phyloP scores from a whole-genome alignment of 177 flowering plant species.

The Vitis hybrid region DNA sequence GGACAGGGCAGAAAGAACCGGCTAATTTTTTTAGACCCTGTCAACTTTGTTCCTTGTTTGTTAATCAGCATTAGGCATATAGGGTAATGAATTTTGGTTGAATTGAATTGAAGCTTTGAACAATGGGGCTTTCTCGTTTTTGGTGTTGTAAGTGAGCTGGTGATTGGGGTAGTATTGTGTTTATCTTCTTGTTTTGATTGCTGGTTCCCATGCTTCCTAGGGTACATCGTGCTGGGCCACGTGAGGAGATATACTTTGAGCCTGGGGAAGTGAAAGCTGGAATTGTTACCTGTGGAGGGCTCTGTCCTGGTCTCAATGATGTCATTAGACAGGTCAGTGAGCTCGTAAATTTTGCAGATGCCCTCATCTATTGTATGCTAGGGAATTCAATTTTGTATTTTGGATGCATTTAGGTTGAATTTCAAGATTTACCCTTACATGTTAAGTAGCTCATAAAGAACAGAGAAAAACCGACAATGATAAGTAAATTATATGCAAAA shows the following conservation, averaged over 20 bases:
- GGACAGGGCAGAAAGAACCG: too few species aligned
- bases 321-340: slow-evolving; percentile 50
- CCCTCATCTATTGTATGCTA: not conserved
- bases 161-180: not conserved
- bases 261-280: slow-evolving; percentile 46
- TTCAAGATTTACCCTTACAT: too few species aligned
- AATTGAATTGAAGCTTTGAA: too few species aligned
- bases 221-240: slow-evolving; percentile 55
- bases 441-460: too few species aligned
- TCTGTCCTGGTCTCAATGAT: slow-evolving; percentile 56
- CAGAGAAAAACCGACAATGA: too few species aligned
- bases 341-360: not conserved
- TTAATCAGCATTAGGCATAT: too few species aligned
- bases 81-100: not conserved
- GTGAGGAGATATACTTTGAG: slow-evolving; percentile 42
- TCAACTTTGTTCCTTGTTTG: too few species aligned
- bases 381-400: too few species aligned
- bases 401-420: too few species aligned
- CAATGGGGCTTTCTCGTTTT: not conserved
- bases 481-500: too few species aligned
- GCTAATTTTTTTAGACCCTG: too few species aligned
- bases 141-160: not conserved
- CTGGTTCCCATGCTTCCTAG: slow-evolving; percentile 15
- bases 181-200: slow-evolving; percentile 2
- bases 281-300: slow-evolving; percentile 54